A percentile compares a stretch with the other conserved stretches of the same genome.
phyloP scores from a whole-genome alignment of 148 eudicot species.

The Dianthus caryophyllus region DNA sequence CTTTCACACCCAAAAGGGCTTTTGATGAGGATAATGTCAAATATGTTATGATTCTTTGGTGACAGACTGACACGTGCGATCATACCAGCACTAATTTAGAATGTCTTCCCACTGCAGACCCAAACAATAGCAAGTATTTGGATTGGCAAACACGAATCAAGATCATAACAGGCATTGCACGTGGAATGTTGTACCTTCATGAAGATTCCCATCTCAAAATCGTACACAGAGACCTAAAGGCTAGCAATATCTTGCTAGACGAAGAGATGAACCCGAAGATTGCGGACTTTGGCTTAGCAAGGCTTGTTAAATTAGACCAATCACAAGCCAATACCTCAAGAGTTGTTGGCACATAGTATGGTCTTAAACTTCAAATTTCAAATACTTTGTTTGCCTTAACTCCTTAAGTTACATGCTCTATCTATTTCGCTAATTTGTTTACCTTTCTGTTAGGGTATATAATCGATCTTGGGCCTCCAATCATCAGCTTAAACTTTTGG shows the following conservation, averaged over 20 bases:
- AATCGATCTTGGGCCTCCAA: too few relatives aligned
- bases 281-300: constrained; percentile 37
- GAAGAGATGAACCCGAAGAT: constrained; percentile 32
- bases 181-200: constrained; percentile 39
- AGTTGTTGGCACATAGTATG: constrained; percentile 39
- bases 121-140: constrained; percentile 9
- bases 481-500: too few relatives aligned
- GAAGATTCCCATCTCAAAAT: constrained; percentile 34
- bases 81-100: too few relatives aligned
- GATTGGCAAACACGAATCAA: constrained; percentile 35
- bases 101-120: too few relatives aligned
- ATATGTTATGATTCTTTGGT: too few relatives aligned
- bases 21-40: not conserved
- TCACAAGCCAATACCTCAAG: constrained; percentile 23
- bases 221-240: constrained; percentile 38
- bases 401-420: too few relatives aligned
- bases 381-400: too few relatives aligned
- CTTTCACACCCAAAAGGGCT: too few relatives aligned
- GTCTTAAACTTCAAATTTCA: too few relatives aligned
- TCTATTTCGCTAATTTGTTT: too few relatives aligned
- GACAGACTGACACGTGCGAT: too few relatives aligned
- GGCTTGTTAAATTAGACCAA: constrained; percentile 17
- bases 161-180: constrained; percentile 39
- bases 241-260: constrained; percentile 30
- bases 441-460: too few relatives aligned